phyloP scores from a whole-genome alignment of 106 monocot genomes.

The Chionographis japonica region DNA sequence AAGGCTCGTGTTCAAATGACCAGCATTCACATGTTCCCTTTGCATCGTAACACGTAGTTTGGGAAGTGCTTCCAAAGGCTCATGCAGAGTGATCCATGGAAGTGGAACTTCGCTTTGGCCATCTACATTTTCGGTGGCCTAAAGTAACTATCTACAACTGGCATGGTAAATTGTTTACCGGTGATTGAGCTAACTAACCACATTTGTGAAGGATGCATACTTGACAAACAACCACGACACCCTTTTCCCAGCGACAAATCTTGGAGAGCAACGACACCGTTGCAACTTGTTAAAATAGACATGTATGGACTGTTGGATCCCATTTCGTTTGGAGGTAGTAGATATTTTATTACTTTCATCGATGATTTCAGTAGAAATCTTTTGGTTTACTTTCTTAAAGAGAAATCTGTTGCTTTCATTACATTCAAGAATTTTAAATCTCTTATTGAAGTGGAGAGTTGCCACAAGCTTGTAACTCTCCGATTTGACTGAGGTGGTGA shows the following conservation, averaged over 20 bases:
- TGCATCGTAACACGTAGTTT: background rate
- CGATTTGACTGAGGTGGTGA: background rate
- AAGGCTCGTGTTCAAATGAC: conserved; percentile 1
- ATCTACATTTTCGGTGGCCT: too few relatives aligned
- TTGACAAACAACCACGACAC: conserved; percentile 6
- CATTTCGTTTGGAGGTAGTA: background rate
- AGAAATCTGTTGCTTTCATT: conserved; percentile 2
- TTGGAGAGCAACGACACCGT: conserved; percentile 3
- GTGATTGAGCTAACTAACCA: too few relatives aligned
- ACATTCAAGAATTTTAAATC: conserved; percentile 13
- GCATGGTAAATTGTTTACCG: too few relatives aligned
- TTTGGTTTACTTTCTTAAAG: conserved; percentile 5
- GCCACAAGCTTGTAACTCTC: too few relatives aligned
- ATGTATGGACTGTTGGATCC: background rate
- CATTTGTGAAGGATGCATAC: too few relatives aligned
- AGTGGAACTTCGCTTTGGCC: too few relatives aligned
- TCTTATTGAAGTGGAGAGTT: background rate
- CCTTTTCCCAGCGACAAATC: conserved; percentile 3
- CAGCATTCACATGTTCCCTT: background rate
- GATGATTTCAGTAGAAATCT: conserved; percentile 5
- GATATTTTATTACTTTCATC: conserved; percentile 6
- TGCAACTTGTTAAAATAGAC: background rate
- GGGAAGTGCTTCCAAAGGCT: too few relatives aligned
- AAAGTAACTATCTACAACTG: too few relatives aligned
- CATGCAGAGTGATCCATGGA: too few relatives aligned